Conservation (phyloP, 1,284 basidiomycete species). For the Phylloboletellus chloephorus region DNA sequence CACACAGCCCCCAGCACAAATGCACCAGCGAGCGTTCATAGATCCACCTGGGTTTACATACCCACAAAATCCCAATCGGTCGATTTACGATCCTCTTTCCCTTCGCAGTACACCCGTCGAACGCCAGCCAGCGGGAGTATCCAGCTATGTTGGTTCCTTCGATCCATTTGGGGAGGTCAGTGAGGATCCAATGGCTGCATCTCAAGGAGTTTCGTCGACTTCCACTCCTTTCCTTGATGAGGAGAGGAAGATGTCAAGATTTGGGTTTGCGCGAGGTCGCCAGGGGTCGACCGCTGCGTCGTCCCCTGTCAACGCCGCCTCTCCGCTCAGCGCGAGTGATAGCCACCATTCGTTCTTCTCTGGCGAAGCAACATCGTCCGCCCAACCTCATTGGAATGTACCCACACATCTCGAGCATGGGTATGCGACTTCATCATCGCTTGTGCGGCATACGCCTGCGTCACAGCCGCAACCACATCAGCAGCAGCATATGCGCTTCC, state of each 20-base stretch:
- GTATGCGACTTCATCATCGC: constrained; percentile 43
- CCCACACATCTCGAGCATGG: constrained; percentile 43
- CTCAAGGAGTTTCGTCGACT: constrained; percentile 17
- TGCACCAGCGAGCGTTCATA: constrained; percentile 35
- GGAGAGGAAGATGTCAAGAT: constrained; percentile 73
- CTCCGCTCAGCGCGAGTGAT: constrained; percentile 51
- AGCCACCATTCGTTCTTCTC: constrained; percentile 45
- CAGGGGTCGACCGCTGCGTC: constrained; percentile 54
- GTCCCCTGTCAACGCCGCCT: constrained; percentile 55
- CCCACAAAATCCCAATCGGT: constrained; percentile 40
- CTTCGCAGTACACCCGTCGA: constrained; percentile 39
- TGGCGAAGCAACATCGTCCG: constrained; percentile 36
- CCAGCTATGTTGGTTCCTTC: constrained; percentile 67
- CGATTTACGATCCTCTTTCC: constrained; percentile 50
- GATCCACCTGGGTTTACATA: constrained; percentile 51
- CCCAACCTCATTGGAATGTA: constrained; percentile 43
- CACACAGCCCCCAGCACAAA: constrained; percentile 21
- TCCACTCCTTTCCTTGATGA: constrained; percentile 41
- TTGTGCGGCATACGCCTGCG: constrained; percentile 44
- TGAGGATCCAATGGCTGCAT: constrained; percentile 36
- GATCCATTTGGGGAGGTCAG: constrained; percentile 66
- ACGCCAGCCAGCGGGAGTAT: constrained; percentile 41
- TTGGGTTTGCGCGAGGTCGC: constrained; percentile 75
- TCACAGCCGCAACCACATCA: constrained; percentile 31
- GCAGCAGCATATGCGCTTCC: constrained; percentile 43